These are phyloP conservation scores for Phytopythium cucurbitacearum DNA, from an alignment of 352 stramenopile genomes.

Conservation along the genomic window DNA sequence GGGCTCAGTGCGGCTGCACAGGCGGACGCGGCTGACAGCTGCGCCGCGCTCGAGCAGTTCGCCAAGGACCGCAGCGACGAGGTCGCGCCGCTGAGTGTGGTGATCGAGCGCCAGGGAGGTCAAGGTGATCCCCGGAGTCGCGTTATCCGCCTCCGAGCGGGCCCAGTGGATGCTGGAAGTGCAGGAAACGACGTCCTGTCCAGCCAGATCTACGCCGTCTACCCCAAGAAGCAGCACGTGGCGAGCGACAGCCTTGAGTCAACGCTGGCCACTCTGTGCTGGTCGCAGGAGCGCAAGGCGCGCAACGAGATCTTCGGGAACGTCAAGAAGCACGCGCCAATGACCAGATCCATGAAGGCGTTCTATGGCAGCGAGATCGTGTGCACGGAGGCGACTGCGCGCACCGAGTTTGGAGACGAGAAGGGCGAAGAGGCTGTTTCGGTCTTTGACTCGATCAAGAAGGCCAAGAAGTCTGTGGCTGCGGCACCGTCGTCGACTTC, in stretches of 20 bases:
- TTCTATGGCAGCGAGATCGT: conserved; percentile 53
- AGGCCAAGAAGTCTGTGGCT: conserved; percentile 18
- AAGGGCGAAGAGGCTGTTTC: conserved; percentile 67
- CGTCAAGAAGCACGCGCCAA: conserved; percentile 29
- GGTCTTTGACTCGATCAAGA: conserved; percentile 50
- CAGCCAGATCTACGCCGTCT: conserved; percentile 56
- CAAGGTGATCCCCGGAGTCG: conserved; percentile 39
- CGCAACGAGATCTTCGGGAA: conserved; percentile 53
- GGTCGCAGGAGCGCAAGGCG: conserved; percentile 53
- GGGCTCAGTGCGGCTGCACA: conserved; percentile 34
- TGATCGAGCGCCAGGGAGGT: conserved; percentile 30
- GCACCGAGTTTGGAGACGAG: conserved; percentile 39
- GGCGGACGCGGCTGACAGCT: conserved; percentile 16
- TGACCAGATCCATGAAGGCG: conserved; percentile 33
- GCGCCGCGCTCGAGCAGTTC: conserved; percentile 38
- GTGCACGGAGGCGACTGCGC: conserved; percentile 46
- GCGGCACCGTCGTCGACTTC: conserved; percentile 8
- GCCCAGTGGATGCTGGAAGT: background rate
- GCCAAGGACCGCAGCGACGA: conserved; percentile 18
- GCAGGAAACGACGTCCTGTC: conserved; percentile 16
- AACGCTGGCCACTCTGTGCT: conserved; percentile 35
- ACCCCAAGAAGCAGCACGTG: conserved; percentile 13
- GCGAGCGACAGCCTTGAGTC: conserved; percentile 10
- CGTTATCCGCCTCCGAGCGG: conserved; percentile 26
- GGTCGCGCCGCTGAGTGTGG: conserved; percentile 36